Base-by-base conservation (phyloP, 495 filamentous ascomycete species). In the Emericellopsis terricola region DNA sequence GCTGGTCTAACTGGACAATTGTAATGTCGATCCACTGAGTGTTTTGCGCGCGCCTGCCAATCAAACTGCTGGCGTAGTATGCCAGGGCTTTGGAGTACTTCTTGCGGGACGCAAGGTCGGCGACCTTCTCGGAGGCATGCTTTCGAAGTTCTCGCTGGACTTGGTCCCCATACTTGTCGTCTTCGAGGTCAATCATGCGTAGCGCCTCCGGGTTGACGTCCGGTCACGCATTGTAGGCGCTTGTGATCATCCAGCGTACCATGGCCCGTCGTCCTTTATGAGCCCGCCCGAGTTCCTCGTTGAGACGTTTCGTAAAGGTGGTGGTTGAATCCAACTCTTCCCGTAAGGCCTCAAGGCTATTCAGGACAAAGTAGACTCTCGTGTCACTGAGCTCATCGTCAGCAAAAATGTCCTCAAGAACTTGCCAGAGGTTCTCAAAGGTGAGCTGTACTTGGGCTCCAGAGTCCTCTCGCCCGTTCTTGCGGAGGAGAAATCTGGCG, bases 11-110 rank as follows among this genome's bases (percentile, higher is more conserved):
- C 23, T 51, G 51, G 15, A 56, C 41, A 15, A 44, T 47, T 10
- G 49, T 47, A 16, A 56, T 45, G 19, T 56, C 52, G 20, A 56
- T 54, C 52, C 51, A 56, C 16, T 56, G 46, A 1, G 51, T 52
- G 30, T 50, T 51, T 28, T 50, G 42, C 8, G 51, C 49, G 14
- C 49, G 50, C 15, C 38, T 46, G 1, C 51, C 51, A 11, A 54
- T 49, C 2, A 54, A 41, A 38, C 46, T 53, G 30, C 51, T 49
- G 3, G 51, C 46, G 28, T 48, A 54, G 21, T 52, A 56, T n/a
- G 51, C 35, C 1, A 56, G 33, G 4, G 51, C 49, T 29, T 50
- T 56, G 27, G 45, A 52, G 29, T 56, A 56, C 1, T 40, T 40
- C 42, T 56, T 56, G 24, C 44, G 37, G 8, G 48, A 38, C 19